Evolutionary conservation across 495 filamentous ascomycete genomes (phyloP), one percentile per base, ranked within the genome.

Genomic region (Parathielavia appendiculata): DNA sequence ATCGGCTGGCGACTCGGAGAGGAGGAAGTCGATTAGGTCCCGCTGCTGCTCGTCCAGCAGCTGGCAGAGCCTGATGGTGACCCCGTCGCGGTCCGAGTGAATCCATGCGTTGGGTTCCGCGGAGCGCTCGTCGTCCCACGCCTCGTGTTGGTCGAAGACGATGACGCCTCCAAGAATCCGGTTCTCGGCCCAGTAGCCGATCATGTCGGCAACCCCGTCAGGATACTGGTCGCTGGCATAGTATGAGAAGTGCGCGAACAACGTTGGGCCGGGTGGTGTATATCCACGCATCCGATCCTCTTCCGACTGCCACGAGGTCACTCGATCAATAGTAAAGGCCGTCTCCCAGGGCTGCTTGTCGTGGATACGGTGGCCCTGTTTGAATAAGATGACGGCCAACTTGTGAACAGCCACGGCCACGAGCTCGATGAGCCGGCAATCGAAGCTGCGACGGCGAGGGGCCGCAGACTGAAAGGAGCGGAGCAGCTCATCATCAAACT

Each of bases 111-210:
- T 46, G 0, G 44, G 44, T 20, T 46, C 44, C 7, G 46, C 23
- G 13, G 2, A 17, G 16, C 14, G 26, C 46, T 34, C 23, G 46
- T 49, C 26, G 30, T 32, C 23, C 46, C 46, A 34, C 16, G 26
- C 10, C 11, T 34, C 26, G 23, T 23, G 34, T 47, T 22, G 44
- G 44, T 47, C 44, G 26, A 47, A 26, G 20, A 47, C 1, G 4
- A 47, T 9, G 20, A 47, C 44, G 44, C 44, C 23, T 4, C 44
- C 44, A 1, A 47, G 12, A 12, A 47, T 16, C 6, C 20, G 10
- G 16, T 23, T 47, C 20, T 47, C 44, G 44, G 44, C 44, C 44
- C 44, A 47, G 44, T 47, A 47, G 22, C 44, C 44, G 44, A 47
- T 22, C 7, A 13, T 6, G 44, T 47, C 44, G 44, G 44, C 44